Percentiles rank a stretch among this genome's conserved stretches.
Evolutionary conservation across 441 rosid species (phyloP).

Genomic region (Erodium texanum): DNA sequence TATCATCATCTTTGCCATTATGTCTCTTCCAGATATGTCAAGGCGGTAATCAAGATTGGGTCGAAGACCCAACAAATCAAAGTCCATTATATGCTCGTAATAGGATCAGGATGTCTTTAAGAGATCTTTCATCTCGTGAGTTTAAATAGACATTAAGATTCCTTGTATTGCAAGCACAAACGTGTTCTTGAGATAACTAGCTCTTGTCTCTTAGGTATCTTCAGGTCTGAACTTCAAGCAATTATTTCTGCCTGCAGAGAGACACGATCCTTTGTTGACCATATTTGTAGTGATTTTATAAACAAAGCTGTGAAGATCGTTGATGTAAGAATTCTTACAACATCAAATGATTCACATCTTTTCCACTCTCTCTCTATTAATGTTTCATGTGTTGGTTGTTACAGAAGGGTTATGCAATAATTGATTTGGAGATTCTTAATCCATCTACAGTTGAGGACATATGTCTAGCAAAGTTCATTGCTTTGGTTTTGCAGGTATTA

Average conservation of each 20-base stretch:
- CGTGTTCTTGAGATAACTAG: constrained; percentile 16
- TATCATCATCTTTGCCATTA: neutral
- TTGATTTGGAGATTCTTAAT: constrained; percentile 58
- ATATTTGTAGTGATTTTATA: constrained; percentile 43
- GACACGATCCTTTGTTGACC: constrained; percentile 60
- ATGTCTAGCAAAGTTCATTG: constrained; percentile 58
- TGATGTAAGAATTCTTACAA: constrained; percentile 42
- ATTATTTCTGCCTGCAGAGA: constrained; percentile 59
- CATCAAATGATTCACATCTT: constrained; percentile 7
- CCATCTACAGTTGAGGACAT: constrained; percentile 46
- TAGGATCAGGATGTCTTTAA: constrained; percentile 69
- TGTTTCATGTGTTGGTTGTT: constrained; percentile 3
- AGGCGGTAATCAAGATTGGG: constrained; percentile 49
- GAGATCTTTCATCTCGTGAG: constrained; percentile 53
- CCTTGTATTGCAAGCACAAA: neutral
- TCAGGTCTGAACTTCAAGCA: constrained; percentile 58
- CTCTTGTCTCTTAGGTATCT: constrained; percentile 37
- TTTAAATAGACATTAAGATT: constrained; percentile 9
- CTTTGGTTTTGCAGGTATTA: constrained; percentile 62
- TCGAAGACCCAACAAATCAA: constrained; percentile 85
- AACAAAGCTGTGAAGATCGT: constrained; percentile 42
- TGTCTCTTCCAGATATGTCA: constrained; percentile 58
- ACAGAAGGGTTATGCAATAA: constrained; percentile 70
- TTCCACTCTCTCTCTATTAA: constrained; percentile 5
- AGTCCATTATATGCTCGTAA: constrained; percentile 67